Percentiles rank a stretch among this genome's conserved stretches.
Evolutionary conservation across 192 early-diverging fungal species (phyloP).

Genomic region (Chytriomyces hyalinus): DNA sequence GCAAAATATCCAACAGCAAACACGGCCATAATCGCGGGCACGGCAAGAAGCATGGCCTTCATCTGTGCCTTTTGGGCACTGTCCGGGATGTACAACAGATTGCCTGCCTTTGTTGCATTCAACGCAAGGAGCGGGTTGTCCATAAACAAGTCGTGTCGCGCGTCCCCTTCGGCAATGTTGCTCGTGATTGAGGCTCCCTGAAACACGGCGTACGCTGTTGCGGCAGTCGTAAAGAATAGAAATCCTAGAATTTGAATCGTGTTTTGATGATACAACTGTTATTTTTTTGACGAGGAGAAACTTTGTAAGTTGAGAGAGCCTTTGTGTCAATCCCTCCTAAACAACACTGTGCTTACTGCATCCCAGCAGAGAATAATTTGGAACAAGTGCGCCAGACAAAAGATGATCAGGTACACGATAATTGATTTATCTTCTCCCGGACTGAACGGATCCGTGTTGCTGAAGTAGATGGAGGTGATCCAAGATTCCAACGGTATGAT

Average conservation of each 20-base stretch:
- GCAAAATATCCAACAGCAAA: constrained; percentile 51
- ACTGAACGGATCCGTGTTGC: constrained; percentile 25
- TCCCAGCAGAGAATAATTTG: constrained; percentile 82
- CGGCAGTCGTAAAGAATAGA: constrained; percentile 72
- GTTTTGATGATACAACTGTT: constrained; percentile 84
- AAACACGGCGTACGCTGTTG: constrained; percentile 71
- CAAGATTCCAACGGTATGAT: constrained; percentile 62
- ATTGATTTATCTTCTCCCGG: constrained; percentile 57
- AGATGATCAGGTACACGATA: constrained; percentile 85
- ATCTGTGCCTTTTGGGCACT: background rate
- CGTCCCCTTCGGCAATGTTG: constrained; percentile 27
- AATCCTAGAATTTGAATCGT: constrained; percentile 87
- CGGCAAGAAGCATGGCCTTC: constrained; percentile 50
- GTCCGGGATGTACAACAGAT: constrained; percentile 21
- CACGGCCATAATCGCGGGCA: constrained; percentile 62
- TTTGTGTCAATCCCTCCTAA: background rate
- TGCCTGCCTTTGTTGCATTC: constrained; percentile 12
- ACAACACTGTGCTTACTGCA: constrained; percentile 65
- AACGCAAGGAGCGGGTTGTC: background rate
- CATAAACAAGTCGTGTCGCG: constrained; percentile 1
- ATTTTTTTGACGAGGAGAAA: background rate
- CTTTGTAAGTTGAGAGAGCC: background rate
- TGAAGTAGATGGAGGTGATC: constrained; percentile 56
- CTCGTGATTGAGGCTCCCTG: constrained; percentile 57
- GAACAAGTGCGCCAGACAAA: constrained; percentile 86